Percentiles rank a stretch among this genome's conserved stretches.
These are phyloP conservation scores for Cicer bijugum DNA, from an alignment of 306 rosid species.

Conservation along the genomic window DNA sequence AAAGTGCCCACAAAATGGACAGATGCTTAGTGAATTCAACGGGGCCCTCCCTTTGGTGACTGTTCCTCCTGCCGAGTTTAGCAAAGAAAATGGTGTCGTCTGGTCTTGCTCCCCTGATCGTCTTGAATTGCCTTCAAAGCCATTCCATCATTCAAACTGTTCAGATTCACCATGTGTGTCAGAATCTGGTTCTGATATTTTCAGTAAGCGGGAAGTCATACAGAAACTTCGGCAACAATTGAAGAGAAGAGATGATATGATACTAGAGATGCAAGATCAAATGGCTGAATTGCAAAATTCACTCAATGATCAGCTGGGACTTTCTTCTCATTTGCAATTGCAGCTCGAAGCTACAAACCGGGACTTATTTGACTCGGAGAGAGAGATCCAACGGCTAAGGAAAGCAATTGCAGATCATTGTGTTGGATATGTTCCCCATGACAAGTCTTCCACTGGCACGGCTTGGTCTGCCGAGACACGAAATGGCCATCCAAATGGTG, in stretches of 20 bases:
- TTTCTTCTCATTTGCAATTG: slow-evolving; percentile 77
- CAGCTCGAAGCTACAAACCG: slow-evolving; percentile 78
- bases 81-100: slow-evolving; percentile 76
- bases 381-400: slow-evolving; percentile 88
- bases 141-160: slow-evolving; percentile 82
- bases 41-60: slow-evolving; percentile 79
- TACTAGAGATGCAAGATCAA: slow-evolving; percentile 97
- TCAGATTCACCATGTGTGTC: slow-evolving; percentile 95
- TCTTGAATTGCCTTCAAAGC: slow-evolving; percentile 84
- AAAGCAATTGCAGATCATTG: slow-evolving; percentile 93
- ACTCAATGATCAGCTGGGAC: slow-evolving; percentile 68
- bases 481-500: slow-evolving; percentile 69
- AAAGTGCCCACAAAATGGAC: slow-evolving; percentile 67
- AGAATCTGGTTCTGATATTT: slow-evolving; percentile 93
- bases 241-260: slow-evolving; percentile 94
- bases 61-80: slow-evolving; percentile 72
- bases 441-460: slow-evolving; percentile 53
- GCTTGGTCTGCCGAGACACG: slow-evolving; percentile 57
- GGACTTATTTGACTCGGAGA: slow-evolving; percentile 76
- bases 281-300: slow-evolving; percentile 78
- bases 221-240: slow-evolving; percentile 91
- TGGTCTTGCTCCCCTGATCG: slow-evolving; percentile 92
- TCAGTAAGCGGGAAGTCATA: slow-evolving; percentile 89
- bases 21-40: slow-evolving; percentile 61
- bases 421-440: slow-evolving; percentile 60